Conservation (phyloP, 345 rosid genomes). For the Boechera retrofracta region DNA sequence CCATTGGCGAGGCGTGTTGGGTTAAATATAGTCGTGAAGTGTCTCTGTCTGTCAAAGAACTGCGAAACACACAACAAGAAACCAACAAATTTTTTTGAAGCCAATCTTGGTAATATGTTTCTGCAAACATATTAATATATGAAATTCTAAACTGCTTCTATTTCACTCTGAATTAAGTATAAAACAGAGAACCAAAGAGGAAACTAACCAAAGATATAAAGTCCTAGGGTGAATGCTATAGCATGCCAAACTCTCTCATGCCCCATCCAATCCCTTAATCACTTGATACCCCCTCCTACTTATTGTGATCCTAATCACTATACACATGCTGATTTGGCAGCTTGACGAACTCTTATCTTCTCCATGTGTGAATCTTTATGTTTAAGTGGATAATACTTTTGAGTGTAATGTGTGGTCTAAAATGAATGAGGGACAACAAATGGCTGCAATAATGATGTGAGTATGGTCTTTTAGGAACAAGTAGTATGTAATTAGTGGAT, state of each 20-base stretch:
- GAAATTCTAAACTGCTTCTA: background rate
- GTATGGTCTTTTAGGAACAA: background rate
- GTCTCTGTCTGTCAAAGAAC: slow-evolving; percentile 84
- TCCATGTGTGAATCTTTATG: no score
- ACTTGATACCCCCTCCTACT: slow-evolving; percentile 5
- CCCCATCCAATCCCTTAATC: slow-evolving; percentile 8
- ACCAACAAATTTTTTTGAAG: background rate
- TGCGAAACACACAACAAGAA: slow-evolving; percentile 34
- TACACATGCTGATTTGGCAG: background rate
- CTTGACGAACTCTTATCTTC: background rate
- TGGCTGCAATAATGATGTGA: slow-evolving; percentile 1
- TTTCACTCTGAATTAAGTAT: background rate
- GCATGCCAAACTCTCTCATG: slow-evolving; percentile 27
- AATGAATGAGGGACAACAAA: slow-evolving; percentile 11
- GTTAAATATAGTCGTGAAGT: slow-evolving; percentile 78
- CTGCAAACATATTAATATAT: background rate
- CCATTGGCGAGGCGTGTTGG: slow-evolving; percentile 87
- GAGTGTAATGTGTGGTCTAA: background rate
- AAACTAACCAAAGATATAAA: background rate
- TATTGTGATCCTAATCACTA: background rate
- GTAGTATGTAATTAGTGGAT: no score
- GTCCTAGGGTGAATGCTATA: background rate
- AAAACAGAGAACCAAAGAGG: background rate
- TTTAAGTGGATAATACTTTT: background rate
- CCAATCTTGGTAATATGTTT: background rate